These are phyloP conservation scores for Nepenthes alata DNA, from an alignment of 179 eudicot genomes.

Conservation along the genomic window DNA sequence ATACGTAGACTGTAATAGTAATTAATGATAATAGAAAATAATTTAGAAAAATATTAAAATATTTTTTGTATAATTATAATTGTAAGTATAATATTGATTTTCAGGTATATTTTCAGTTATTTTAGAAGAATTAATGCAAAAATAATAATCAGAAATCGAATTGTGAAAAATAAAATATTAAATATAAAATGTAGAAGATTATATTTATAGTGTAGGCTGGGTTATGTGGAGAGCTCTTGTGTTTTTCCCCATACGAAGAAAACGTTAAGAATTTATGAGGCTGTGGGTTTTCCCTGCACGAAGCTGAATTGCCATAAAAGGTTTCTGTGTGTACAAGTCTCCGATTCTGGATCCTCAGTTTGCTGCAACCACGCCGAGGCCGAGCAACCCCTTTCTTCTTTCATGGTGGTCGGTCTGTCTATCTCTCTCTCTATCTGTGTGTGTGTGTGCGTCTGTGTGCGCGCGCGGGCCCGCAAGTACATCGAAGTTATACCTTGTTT, in stretches of 20 bases:
- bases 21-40: no score
- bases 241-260: not conserved
- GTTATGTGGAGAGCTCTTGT: not conserved
- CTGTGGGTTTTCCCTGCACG: not conserved
- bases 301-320: not conserved
- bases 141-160: no score
- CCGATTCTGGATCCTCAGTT: not conserved
- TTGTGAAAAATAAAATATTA: not conserved
- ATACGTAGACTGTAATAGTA: no score
- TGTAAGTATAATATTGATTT: no score
- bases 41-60: no score
- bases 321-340: not conserved
- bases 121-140: no score
- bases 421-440: slow-evolving; percentile 6
- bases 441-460: not conserved
- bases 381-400: slow-evolving; percentile 1
- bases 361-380: slow-evolving; percentile 1
- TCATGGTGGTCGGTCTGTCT: slow-evolving; percentile 10
- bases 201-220: no score
- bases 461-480: not conserved
- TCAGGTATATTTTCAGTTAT: no score
- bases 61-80: no score
- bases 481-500: not conserved
- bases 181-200: no score
- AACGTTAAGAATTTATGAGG: not conserved